Evolutionary conservation across 345 rosid species (phyloP), one percentile per base, ranked within the genome.

Genomic region (Heritiera littoralis): DNA sequence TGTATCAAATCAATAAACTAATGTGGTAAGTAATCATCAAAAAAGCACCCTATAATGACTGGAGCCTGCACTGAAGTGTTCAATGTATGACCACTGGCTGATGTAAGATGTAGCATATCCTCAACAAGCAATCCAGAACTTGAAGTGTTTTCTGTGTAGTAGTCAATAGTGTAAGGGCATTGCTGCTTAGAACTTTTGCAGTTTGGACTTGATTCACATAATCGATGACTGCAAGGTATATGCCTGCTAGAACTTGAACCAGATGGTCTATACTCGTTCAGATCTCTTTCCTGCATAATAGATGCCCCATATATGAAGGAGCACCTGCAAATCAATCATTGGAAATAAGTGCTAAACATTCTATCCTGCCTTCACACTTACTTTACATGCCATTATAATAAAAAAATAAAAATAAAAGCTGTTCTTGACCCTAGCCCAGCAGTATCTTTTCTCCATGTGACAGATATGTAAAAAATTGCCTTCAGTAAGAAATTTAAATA

Each of bases 321-420:
- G 95, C 97, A 94, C 93, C 97, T 93, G 96, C 95, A 94, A 94
- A 94, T 94, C 98, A 93, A 94, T 93, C 91, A 87, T 87, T 59
- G 86, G 89, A 89, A 88, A 89, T 88, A 94, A 94, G 97, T 84
- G 93, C 89, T 91, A 91, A 92, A 94, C 85, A 80, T 75, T 88
- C 86, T 86, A 87, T 45, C 84, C 72, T 76, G 68, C 78, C 82
- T 82, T 78, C 74, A 43, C 79, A 78, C 49, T 23, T 11, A 72
- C 15, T 74, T 60, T 72, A 71, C 76, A 69, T 28, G 48, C 56
- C 55, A 3, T 56, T 6, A 40, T 11, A 46, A 13, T 23, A 49
- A 4, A 11, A 7, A 41, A 38, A 2, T 2, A 68, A 60, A 38
- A 51, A 30, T 71, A 23, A 23, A 9, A 51, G 75, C 32, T 23